Evolutionary conservation across 2,329 filamentous ascomycete genomes (phyloP), one percentile per base, ranked within the genome.

Genomic region (Diplodia corticola): DNA sequence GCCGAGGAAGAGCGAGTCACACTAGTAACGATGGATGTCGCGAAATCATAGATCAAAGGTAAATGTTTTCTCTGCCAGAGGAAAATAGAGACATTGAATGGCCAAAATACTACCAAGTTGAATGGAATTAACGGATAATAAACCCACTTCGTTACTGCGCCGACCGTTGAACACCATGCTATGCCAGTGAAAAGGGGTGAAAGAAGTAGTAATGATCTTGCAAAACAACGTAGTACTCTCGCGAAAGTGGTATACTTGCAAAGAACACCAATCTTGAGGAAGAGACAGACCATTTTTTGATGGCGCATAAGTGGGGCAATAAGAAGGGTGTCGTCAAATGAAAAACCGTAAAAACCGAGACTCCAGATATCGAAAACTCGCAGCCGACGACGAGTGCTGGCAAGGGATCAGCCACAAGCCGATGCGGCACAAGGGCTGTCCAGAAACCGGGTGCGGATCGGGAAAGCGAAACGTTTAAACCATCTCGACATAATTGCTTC

Each of bases 401-500:
- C 24, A 13, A 9, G 44, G 15, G 13, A 12, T 63, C 22, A 30
- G 37, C 24, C 50, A 37, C 46, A 50, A 22, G 37, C 20, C 26
- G 20, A 26, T 46, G 30, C 24, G 37, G 33, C 63, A 35, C 50
- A 48, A 50, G 50, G 37, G 37, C 30, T 24, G 49, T 50, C 49
- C 35, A 49, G 57, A 49, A 35, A 22, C 57, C n/a, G 20, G 40
- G 26, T 17, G 44, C 28, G 51, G 63, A 44, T 33, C 50, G 37
- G 48, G 51, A 22, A 50, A 50, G 44, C 50, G 22, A 44, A 48
- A 20, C 40, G 40, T 20, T 68, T 66, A 79, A 67, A 70, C 69
- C 9, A 75, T 77, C 64, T 80, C 77, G 37, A 80, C 77, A 67
- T 80, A 80, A 71, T 80, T 80, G 70, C 78, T 79, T 55, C 30